Conservation (phyloP, 208 protist genomes). For the Acanthamoeba polyphaga region DNA sequence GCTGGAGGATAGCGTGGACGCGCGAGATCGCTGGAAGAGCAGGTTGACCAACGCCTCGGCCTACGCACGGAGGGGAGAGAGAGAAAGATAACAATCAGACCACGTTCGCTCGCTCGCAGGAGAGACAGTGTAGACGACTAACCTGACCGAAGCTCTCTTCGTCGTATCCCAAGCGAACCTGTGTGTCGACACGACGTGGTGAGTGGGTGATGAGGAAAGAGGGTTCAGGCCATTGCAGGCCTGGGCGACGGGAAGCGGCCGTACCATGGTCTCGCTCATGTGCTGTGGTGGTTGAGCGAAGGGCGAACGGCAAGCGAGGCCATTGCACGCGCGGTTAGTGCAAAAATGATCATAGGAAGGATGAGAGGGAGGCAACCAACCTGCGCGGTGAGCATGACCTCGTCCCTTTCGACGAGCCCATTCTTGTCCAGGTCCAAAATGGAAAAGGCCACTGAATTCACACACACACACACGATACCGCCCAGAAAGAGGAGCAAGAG, state of each 20-base stretch:
- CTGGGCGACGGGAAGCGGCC: background rate
- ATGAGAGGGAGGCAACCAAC: background rate
- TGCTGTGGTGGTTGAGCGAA: background rate
- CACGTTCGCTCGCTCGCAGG: too few relatives aligned
- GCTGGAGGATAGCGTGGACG: background rate
- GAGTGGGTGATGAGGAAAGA: too few relatives aligned
- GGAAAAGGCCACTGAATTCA: background rate
- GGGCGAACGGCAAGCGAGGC: background rate
- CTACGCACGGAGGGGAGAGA: background rate
- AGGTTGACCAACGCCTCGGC: slow-evolving; percentile 14
- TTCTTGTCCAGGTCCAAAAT: slow-evolving; percentile 47
- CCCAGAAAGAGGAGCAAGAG: too few relatives aligned
- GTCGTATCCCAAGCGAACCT: background rate
- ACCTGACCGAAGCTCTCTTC: slow-evolving; percentile 1
- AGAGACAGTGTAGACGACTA: background rate
- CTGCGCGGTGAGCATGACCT: slow-evolving; percentile 8
- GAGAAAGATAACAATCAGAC: too few relatives aligned
- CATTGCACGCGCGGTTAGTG: background rate
- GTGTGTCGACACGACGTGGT: background rate
- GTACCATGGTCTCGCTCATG: slow-evolving; percentile 16
- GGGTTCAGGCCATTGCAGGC: background rate
- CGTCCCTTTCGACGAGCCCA: slow-evolving; percentile 12
- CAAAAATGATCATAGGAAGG: background rate
- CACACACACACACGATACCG: background rate
- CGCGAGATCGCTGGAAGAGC: background rate